Percentiles rank a stretch among this genome's conserved stretches.
Evolutionary conservation across 2,329 filamentous ascomycete species (phyloP).

Genomic region (Emmonsiellopsis sp.): DNA sequence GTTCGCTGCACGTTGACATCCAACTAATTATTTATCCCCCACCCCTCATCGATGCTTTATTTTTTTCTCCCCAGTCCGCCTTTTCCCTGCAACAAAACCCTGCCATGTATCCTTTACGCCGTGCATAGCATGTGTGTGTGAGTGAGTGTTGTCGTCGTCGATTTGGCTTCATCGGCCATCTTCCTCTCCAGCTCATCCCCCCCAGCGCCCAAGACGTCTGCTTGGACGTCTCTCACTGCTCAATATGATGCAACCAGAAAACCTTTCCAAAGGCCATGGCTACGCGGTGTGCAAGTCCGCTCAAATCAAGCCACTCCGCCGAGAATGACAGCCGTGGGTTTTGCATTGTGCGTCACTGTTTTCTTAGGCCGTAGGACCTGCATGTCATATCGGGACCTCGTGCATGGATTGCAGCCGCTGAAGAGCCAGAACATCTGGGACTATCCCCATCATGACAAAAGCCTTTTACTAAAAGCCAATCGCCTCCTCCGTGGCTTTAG

Average conservation of each 20-base stretch:
- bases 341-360: background rate
- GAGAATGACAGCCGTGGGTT: background rate
- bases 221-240: background rate
- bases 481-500: background rate
- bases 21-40: background rate
- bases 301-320: background rate
- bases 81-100: background rate
- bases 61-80: background rate
- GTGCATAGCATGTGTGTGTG: background rate
- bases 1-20: too few relatives aligned
- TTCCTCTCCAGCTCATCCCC: background rate
- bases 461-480: background rate
- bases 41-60: background rate
- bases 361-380: conserved; percentile 4
- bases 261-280: background rate
- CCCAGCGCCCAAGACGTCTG: background rate
- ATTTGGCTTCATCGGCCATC: background rate
- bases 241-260: background rate
- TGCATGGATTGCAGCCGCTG: conserved; percentile 21
- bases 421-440: conserved; percentile 1
- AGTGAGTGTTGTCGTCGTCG: background rate
- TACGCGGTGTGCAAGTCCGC: background rate
- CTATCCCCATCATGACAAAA: background rate
- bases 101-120: background rate
- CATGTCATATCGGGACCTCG: conserved; percentile 22